Evolutionary conservation across 2,329 filamentous ascomycete genomes (phyloP).

Genomic region (Hypoxylon sp.): DNA sequence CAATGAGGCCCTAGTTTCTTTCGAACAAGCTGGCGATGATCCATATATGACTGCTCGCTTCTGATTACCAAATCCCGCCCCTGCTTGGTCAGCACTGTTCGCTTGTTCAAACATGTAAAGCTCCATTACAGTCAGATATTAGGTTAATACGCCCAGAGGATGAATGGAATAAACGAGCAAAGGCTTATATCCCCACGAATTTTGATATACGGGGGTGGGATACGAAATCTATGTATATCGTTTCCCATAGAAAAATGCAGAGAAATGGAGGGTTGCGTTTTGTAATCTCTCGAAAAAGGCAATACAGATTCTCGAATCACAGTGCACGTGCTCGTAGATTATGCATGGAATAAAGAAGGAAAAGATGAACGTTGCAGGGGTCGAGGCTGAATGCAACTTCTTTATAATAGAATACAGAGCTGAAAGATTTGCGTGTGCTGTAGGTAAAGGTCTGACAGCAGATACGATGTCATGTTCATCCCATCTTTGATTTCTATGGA

Average conservation of each 20-base stretch:
- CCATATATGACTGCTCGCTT: slow-evolving; percentile 1
- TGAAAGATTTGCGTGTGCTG: slow-evolving; percentile 1
- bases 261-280: not conserved
- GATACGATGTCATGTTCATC: not conserved
- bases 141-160: not conserved
- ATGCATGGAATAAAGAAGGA: not conserved
- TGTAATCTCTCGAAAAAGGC: slow-evolving; percentile 4
- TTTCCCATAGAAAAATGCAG: not conserved
- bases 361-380: slow-evolving; percentile 6
- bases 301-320: slow-evolving; percentile 9
- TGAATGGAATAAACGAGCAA: slow-evolving; percentile 10
- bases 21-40: not conserved
- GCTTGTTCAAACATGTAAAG: not conserved
- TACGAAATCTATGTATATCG: slow-evolving; percentile 2
- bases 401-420: slow-evolving; percentile 6
- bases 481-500: not conserved
- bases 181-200: not conserved
- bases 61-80: not conserved
- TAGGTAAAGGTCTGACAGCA: not conserved
- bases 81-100: not conserved
- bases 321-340: slow-evolving; percentile 2
- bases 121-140: slow-evolving; percentile 13
- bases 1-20: not conserved
- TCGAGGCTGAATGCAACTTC: slow-evolving; percentile 9
- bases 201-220: not conserved